Conservation (phyloP, 176 grass and related monocot species). For the Saccharum officinarum region DNA sequence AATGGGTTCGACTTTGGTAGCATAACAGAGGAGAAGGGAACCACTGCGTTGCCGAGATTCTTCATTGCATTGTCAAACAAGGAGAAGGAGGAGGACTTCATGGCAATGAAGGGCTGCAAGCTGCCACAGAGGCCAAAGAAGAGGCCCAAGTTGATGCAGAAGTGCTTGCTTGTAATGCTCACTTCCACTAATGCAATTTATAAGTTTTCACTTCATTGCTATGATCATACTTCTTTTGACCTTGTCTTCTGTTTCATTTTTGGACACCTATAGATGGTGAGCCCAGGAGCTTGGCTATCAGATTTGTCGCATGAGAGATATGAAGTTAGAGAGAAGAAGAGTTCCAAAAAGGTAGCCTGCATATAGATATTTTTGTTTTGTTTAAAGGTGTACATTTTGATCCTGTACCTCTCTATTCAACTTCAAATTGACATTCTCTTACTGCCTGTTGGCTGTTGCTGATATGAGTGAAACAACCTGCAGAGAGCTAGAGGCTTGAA, state of each 20-base stretch:
- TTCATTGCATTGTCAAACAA: conserved; percentile 97
- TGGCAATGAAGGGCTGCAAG: conserved; percentile 99
- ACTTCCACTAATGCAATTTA: not conserved
- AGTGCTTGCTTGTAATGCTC: conserved; percentile 76
- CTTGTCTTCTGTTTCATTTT: conserved; percentile 1
- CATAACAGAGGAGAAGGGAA: conserved; percentile 64
- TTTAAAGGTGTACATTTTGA: not conserved
- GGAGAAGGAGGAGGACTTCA: conserved; percentile 99
- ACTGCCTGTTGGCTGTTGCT: not conserved
- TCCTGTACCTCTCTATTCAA: not conserved
- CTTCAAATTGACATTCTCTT: not conserved
- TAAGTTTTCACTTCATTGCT: not conserved
- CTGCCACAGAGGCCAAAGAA: conserved; percentile 98
- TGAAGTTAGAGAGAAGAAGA: conserved; percentile 97
- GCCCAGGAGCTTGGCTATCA: conserved; percentile 90
- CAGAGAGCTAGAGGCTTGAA: conserved; percentile 95
- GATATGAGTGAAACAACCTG: conserved; percentile 17
- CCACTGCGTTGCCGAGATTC: conserved; percentile 60
- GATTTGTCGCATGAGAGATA: conserved; percentile 96
- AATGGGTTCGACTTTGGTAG: conserved; percentile 44
- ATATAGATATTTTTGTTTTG: not conserved
- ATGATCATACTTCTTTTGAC: not conserved
- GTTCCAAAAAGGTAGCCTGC: conserved; percentile 71
- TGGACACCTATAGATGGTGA: conserved; percentile 59
- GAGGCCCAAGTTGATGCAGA: conserved; percentile 92